Conservation (phyloP, 2,329 filamentous ascomycete species). For the Penicillium brasilianum region DNA sequence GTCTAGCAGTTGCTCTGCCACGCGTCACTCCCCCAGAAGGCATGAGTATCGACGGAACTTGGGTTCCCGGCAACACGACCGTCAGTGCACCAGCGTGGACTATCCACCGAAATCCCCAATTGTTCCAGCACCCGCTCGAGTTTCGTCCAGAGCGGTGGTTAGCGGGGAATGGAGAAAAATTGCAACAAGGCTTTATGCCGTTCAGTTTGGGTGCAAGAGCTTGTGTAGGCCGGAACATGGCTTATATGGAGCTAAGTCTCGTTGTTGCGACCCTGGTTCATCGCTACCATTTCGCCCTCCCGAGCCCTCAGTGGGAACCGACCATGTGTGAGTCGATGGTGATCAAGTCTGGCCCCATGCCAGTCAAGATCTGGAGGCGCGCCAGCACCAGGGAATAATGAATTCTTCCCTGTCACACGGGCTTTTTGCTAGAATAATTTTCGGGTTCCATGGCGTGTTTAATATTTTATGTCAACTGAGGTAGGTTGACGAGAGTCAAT, state of each 20-base stretch:
- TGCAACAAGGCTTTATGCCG: constrained; percentile 11
- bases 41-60: neutral
- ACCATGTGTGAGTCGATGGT: neutral
- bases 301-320: constrained; percentile 1
- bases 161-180: constrained; percentile 4
- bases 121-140: constrained; percentile 5
- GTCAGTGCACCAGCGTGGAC: neutral
- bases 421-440: neutral
- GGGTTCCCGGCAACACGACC: constrained; percentile 2
- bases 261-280: constrained; percentile 21
- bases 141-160: constrained; percentile 15
- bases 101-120: neutral
- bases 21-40: constrained; percentile 11
- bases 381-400: constrained; percentile 1
- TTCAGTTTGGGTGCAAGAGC: constrained; percentile 25
- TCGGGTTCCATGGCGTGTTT: neutral
- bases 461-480: neutral
- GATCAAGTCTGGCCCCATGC: constrained; percentile 1
- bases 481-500: neutral
- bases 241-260: constrained; percentile 28
- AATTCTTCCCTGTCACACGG: neutral
- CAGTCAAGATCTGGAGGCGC: neutral
- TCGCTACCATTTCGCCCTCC: constrained; percentile 12
- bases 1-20: neutral
- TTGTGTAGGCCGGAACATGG: constrained; percentile 29